Conservation (phyloP, 306 rosid genomes). For the Dalbergia cochinchinensis region DNA sequence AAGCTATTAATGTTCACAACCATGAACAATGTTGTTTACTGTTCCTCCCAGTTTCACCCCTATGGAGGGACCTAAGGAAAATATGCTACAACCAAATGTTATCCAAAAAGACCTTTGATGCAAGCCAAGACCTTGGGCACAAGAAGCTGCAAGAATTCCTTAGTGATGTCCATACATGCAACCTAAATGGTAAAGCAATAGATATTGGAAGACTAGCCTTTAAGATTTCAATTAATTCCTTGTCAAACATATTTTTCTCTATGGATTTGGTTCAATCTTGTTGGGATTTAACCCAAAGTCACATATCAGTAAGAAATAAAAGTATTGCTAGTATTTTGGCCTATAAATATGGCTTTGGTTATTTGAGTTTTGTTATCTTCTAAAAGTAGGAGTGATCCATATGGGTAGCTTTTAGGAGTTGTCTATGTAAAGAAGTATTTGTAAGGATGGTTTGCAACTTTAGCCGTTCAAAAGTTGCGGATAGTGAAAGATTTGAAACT, state of each 20-base stretch:
- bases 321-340: no score
- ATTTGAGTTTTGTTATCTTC: no score
- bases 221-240: background rate
- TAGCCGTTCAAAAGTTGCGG: no score
- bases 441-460: no score
- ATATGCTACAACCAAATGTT: background rate
- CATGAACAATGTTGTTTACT: slow-evolving; percentile 16
- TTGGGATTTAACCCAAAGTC: no score
- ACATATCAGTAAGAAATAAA: no score
- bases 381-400: no score
- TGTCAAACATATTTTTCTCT: slow-evolving; percentile 30
- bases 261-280: background rate
- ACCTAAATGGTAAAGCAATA: background rate
- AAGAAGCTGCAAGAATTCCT: slow-evolving; percentile 18
- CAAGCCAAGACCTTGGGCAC: background rate
- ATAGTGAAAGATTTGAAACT: no score
- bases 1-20: background rate
- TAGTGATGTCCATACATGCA: background rate
- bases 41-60: slow-evolving; percentile 35
- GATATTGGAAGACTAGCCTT: slow-evolving; percentile 27
- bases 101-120: slow-evolving; percentile 1
- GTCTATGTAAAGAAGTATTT: no score
- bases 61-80: slow-evolving; percentile 33
- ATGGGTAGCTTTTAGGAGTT: no score
- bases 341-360: no score